phyloP scores from a whole-genome alignment of 768 basidiomycete species.

The Russula compacta region DNA sequence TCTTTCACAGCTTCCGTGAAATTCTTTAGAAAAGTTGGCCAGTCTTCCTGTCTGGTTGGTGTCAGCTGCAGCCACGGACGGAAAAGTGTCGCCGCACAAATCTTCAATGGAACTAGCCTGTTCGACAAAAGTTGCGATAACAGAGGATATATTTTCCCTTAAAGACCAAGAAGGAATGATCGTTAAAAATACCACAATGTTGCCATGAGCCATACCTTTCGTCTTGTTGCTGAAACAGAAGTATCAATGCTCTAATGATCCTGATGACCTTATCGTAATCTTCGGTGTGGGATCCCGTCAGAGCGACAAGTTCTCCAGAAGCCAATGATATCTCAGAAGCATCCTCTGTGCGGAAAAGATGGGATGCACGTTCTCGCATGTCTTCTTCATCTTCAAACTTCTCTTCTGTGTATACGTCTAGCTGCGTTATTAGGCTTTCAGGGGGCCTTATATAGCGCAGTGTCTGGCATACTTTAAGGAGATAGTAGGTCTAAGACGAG shows the following conservation, averaged over 20 bases:
- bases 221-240: conserved; percentile 48
- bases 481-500: not conserved
- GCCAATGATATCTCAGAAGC: conserved; percentile 44
- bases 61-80: conserved; percentile 2
- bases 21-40: conserved; percentile 51
- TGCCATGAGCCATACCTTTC: conserved; percentile 36
- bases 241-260: conserved; percentile 46
- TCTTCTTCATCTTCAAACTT: conserved; percentile 88
- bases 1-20: conserved; percentile 54
- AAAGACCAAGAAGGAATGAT: not conserved
- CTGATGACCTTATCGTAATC: conserved; percentile 54
- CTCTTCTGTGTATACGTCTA: conserved; percentile 78
- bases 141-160: not conserved
- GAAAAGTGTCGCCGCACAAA: not conserved
- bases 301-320: conserved; percentile 50
- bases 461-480: conserved; percentile 35
- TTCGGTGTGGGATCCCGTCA: conserved; percentile 54
- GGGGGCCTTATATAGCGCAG: conserved; percentile 70
- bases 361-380: conserved; percentile 55
- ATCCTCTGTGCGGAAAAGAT: conserved; percentile 25
- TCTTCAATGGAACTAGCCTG: conserved; percentile 7
- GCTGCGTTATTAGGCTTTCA: conserved; percentile 66
- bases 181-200: not conserved
- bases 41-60: conserved; percentile 49
- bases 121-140: conserved; percentile 8